Evolutionary conservation across 106 monocot genomes (phyloP), one percentile per base, ranked within the genome.

Genomic region (Dendrobium chrysotoxum): DNA sequence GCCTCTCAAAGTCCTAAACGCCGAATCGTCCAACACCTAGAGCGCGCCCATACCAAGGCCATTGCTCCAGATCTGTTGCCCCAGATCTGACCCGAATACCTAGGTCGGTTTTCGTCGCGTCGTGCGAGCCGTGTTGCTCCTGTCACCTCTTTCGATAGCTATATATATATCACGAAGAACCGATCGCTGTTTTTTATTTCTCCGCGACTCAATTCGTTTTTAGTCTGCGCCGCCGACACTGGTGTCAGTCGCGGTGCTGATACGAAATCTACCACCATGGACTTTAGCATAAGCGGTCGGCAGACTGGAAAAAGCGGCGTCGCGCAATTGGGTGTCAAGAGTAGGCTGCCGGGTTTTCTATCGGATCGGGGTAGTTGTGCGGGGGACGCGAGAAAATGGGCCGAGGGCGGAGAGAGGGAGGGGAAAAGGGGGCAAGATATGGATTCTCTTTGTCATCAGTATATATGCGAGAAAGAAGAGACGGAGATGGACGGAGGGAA

Each of bases 271-370:
- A 26, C 65, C n/a, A 6, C 65, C 21, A 65, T n/a, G 5, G n/a
- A 8, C 65, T 23, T 65, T 65, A n/a, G 21, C 4, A 65, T 65
- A n/a, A 65, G n/a, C 8, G 65, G 5, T 26, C 25, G 65, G 18
- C 65, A n/a, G 65, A 8, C 65, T 21, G 65, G 26, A 65, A 26
- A 23, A 28, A 65, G n/a, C 65, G 65, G 23, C 65, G 21, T 65
- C 65, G 4, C 7, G 55, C 68, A 8, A 77, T 50, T 47, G 4
- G 47, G 67, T 21, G 76, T 67, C 54, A 77, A 82, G 79, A 78
- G n/a, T 79, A 40, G 77, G 68, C 78, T 42, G 54, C 12, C 8
- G 76, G 45, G 20, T 26, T 65, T 54, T 54, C 53, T 12, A 3
- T 39, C 35, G 35, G 74, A 39, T 35, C 38, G 39, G 74, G 74